Percentiles rank a stretch among this genome's conserved stretches.
Evolutionary conservation across 1,284 basidiomycete species (phyloP).

Genomic region (Malassezia dermatis): DNA sequence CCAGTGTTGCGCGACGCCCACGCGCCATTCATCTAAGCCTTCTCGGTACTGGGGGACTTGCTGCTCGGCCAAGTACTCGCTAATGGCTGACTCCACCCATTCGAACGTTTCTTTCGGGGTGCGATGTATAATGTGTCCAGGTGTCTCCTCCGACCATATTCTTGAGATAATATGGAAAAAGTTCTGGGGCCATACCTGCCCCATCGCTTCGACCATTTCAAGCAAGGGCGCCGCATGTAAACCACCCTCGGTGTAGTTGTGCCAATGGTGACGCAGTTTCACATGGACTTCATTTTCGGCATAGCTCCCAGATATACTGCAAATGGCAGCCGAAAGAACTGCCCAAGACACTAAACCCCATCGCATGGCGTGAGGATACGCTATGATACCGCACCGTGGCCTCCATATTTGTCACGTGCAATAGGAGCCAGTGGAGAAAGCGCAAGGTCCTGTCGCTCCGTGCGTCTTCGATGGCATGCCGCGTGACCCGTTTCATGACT

Average conservation of each 20-base stretch:
- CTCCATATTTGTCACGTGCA: not conserved
- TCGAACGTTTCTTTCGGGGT: not conserved
- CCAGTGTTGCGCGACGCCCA: conserved; percentile 29
- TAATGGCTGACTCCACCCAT: not conserved
- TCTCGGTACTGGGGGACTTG: not conserved
- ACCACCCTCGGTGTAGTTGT: not conserved
- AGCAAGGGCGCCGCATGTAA: conserved; percentile 57
- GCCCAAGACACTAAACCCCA: not conserved
- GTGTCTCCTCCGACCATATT: conserved; percentile 50
- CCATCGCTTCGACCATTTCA: conserved; percentile 65
- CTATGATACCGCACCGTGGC: not conserved
- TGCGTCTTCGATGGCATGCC: conserved; percentile 23
- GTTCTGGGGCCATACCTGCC: conserved; percentile 20
- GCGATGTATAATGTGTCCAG: not conserved
- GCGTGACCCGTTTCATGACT: conserved; percentile 42
- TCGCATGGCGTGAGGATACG: not conserved
- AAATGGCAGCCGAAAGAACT: not conserved
- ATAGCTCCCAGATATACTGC: not conserved
- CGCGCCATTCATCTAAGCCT: conserved; percentile 24
- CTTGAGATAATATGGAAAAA: conserved; percentile 27
- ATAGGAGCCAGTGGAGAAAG: not conserved
- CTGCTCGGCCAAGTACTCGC: not conserved
- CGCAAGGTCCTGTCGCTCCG: not conserved
- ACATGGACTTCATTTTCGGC: conserved; percentile 1
- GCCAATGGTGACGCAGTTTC: conserved; percentile 11